Percentiles rank a stretch among this genome's conserved stretches.
These are phyloP conservation scores for Turritis glabra DNA, from an alignment of 345 rosid genomes.

Conservation along the genomic window DNA sequence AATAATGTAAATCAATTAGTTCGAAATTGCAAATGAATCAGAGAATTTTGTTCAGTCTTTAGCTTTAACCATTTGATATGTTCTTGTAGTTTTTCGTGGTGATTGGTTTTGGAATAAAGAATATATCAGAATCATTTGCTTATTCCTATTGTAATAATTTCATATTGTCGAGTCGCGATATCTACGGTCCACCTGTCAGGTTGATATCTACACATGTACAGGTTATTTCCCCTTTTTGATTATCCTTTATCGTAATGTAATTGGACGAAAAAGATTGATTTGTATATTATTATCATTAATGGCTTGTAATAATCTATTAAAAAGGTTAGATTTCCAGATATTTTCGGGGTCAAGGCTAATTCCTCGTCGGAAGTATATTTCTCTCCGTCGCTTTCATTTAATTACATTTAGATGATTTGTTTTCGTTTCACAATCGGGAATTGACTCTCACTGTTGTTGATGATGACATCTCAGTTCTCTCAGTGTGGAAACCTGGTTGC, in stretches of 20 bases:
- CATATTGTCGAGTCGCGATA: background rate
- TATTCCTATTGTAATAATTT: background rate
- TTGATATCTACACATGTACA: background rate
- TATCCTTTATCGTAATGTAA: background rate
- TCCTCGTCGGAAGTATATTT: constrained; percentile 12
- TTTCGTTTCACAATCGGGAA: background rate
- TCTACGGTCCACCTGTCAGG: constrained; percentile 13
- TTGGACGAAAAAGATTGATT: background rate
- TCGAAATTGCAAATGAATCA: background rate
- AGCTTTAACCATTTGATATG: background rate
- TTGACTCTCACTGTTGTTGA: background rate
- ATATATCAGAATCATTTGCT: too few relatives aligned
- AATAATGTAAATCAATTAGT: constrained; percentile 15
- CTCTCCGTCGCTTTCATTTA: constrained; percentile 1
- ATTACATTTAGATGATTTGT: background rate
- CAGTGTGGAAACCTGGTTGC: constrained; percentile 18
- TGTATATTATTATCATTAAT: background rate
- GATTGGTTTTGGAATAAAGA: too few relatives aligned
- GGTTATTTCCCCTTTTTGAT: background rate
- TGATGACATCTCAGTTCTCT: background rate
- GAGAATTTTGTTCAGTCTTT: background rate
- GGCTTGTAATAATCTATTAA: background rate
- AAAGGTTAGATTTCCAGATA: background rate
- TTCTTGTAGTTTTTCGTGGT: background rate
- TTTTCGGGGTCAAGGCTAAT: constrained; percentile 1